Evolutionary conservation across 352 stramenopile genomes (phyloP), one percentile per base, ranked within the genome.

Genomic region (Plasmopara muralis): DNA sequence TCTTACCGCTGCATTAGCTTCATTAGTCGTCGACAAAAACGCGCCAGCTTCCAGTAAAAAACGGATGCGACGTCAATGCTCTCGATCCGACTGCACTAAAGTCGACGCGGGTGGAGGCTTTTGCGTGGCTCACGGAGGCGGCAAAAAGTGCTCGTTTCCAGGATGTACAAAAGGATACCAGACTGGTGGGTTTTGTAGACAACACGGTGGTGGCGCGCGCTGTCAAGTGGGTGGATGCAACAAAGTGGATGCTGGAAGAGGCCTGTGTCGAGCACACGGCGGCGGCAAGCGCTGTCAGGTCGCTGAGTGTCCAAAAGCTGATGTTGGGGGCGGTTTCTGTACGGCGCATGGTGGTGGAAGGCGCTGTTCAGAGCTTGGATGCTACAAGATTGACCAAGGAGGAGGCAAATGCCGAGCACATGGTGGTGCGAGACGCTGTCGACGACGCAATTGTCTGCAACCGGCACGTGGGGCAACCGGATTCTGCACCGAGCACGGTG

Each of bases 81-180:
- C 70, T 13, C 45, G 66, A 46, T 4, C 49, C 4, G 66, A 65
- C 29, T 94, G 84, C 64, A 50, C 29, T 30, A 92, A 91, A 47
- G 70, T 92, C 33, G 84, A 90, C 59, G 80, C 81, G 10, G 82
- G 79, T 6, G 79, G 82, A 58, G 83, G 83, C 41, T 85, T 80
- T 49, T 95, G 84, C 62, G 84, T 95, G n/a, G 64, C 60, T 13
- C 84, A 95, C 38, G 84, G 84, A 51, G 84, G 84, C 48, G 84
- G 84, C 43, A 90, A 85, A 53, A 89, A 89, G 51, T 93, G 82
- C 44, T 75, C 68, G 10, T 87, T 78, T 43, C 64, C 70, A 6
- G 77, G 75, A 0, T 93, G 82, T 52, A 63, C 48, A 5, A 93
- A 93, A 57, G 82, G 82, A 2, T 87, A 87, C 40, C 82, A 93